Base-by-base conservation (phyloP, 805 yeast genomes). In the Phaffomyces opuntiae region DNA sequence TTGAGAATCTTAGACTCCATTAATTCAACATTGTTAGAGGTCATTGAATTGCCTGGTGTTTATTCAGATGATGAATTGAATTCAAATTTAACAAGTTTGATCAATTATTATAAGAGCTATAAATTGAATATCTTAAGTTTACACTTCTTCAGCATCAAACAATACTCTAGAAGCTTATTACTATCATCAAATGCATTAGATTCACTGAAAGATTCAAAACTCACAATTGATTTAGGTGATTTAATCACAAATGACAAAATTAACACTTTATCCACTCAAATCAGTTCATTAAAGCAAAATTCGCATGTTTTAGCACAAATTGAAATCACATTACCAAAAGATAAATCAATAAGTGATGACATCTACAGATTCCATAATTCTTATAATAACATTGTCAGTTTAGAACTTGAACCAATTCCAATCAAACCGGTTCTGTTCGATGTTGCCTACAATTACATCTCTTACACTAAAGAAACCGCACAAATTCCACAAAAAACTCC, bases 341-440 rank as follows among this genome's bases (percentile, higher is more conserved):
- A 57, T n/a, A 53, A 50, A 17, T 57, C 59, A 13, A 49, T 65
- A 7, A 54, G 62, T 6, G 54, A 57, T 36, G 48, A 51, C 17
- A 27, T 53, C 7, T 45, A 49, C 27, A 49, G 50, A 21, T 44
- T 50, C 19, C 36, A 51, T 34, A 68, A 65, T 41, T 48, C 61
- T 38, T 47, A 59, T 34, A 42, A 49, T 26, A 61, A 26, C 38
- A 52, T 43, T 46, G 64, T 47, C 46, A 63, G 49, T 56, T 63
- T 52, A 61, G 67, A 27, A 49, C 46, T 38, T 54, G 68, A 66
- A 51, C 85, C 95, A 1, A 78, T 86, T 2, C 74, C 80, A 44
- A 77, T 83, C 47, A 91, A 93, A 65, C 96, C 99, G 0, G 95
- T 89, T 9, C 75, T 90, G 57, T 93, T 88, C 57, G 99, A 91